Evolutionary conservation across 2,329 filamentous ascomycete genomes (phyloP).

Genomic region (Penicillium sp.): DNA sequence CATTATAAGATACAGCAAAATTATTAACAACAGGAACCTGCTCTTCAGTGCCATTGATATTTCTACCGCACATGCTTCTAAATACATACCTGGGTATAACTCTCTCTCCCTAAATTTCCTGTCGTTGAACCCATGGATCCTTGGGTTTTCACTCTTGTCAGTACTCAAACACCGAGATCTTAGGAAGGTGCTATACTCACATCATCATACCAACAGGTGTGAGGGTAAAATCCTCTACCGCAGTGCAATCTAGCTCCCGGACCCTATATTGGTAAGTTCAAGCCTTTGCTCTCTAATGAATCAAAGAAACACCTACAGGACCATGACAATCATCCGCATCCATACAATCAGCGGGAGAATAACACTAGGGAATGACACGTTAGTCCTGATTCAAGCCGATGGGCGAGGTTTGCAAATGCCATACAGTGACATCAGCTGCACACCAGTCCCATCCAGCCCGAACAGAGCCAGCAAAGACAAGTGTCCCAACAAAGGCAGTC

Average conservation of each 20-base stretch:
- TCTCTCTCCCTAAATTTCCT: neutral
- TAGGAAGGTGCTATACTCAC: neutral
- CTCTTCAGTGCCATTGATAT: too few species aligned
- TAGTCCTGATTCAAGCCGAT: neutral
- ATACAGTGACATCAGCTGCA: neutral
- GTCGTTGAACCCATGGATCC: neutral
- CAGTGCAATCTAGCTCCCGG: neutral
- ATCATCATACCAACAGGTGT: neutral
- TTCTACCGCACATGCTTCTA: too few species aligned
- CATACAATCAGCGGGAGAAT: neutral
- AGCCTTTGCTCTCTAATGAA: neutral
- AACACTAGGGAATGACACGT: neutral
- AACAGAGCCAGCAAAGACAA: neutral
- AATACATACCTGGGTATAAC: neutral
- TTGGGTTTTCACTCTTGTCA: neutral
- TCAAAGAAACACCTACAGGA: neutral
- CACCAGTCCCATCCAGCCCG: neutral
- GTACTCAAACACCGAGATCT: neutral
- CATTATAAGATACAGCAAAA: too few species aligned
- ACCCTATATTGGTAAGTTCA: neutral
- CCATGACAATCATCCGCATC: neutral
- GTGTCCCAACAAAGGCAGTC: neutral
- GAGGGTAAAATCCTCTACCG: neutral
- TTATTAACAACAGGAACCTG: too few species aligned
- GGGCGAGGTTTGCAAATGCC: neutral